Conservation (phyloP, 345 rosid genomes). For the Ailanthus altissimus region DNA sequence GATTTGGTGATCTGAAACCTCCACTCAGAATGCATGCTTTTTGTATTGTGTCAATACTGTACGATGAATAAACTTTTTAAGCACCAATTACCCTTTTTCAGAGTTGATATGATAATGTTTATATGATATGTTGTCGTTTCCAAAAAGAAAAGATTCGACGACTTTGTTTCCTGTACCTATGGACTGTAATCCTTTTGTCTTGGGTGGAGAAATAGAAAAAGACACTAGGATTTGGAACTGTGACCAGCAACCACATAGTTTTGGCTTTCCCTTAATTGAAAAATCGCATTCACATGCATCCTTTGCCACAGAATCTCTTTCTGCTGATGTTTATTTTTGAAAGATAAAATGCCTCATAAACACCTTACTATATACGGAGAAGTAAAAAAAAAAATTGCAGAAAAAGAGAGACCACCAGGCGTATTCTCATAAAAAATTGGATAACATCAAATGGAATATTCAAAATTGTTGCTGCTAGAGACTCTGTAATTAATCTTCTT, state of each 20-base stretch:
- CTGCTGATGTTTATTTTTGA: not conserved
- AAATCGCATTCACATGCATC: not conserved
- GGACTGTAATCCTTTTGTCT: not conserved
- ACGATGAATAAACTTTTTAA: not conserved
- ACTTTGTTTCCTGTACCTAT: not conserved
- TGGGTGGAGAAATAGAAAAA: not conserved
- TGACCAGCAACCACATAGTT: not conserved
- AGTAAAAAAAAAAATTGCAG: not conserved
- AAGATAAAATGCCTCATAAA: not conserved
- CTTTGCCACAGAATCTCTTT: not conserved
- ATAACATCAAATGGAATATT: slow-evolving; percentile 13
- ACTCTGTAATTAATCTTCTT: not conserved
- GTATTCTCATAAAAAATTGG: not conserved
- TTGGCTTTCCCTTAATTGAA: not conserved
- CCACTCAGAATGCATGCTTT: not conserved
- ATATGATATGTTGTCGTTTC: not conserved
- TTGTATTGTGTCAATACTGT: not conserved
- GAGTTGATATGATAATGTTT: not conserved
- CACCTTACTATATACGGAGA: no score
- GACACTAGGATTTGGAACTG: not conserved
- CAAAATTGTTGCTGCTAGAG: not conserved
- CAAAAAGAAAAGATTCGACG: slow-evolving; percentile 2
- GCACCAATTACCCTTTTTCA: not conserved
- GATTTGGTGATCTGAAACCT: not conserved
- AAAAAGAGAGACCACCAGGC: not conserved